phyloP scores from a whole-genome alignment of 306 rosid genomes.

The Citrullus amarus region DNA sequence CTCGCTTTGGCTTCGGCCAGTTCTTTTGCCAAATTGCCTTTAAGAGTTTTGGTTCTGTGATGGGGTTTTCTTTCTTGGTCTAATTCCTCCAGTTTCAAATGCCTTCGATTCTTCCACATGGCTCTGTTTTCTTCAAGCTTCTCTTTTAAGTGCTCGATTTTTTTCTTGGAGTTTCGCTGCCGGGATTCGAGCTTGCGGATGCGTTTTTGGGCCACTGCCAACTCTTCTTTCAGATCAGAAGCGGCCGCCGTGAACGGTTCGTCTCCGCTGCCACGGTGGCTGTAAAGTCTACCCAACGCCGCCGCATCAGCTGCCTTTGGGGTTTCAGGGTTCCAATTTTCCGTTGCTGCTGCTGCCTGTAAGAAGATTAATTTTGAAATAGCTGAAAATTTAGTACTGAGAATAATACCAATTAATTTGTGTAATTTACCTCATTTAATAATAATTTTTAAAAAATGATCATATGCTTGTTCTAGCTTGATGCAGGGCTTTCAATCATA shows the following conservation, averaged over 20 bases:
- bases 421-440: not conserved
- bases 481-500: not conserved
- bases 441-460: too few relatives aligned
- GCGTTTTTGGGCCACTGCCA: not conserved
- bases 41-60: slow-evolving; percentile 21
- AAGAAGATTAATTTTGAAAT: not conserved
- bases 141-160: slow-evolving; percentile 14
- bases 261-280: slow-evolving; percentile 7
- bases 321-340: slow-evolving; percentile 17
- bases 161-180: slow-evolving; percentile 24
- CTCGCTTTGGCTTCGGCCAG: slow-evolving; percentile 25
- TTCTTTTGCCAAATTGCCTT: slow-evolving; percentile 23
- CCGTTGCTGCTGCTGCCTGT: slow-evolving; percentile 15
- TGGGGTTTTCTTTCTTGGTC: slow-evolving; percentile 31
- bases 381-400: not conserved
- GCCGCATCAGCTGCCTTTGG: slow-evolving; percentile 12
- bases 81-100: slow-evolving; percentile 16
- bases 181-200: slow-evolving; percentile 20
- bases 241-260: not conserved
- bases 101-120: slow-evolving; percentile 14
- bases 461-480: not conserved
- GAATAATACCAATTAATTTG: not conserved
- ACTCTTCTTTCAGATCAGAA: slow-evolving; percentile 26
- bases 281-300: not conserved
- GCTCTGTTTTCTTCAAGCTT: slow-evolving; percentile 29